These are phyloP conservation scores for Ceratocystis colombiana DNA, from an alignment of 2,329 filamentous ascomycete species.

Conservation along the genomic window DNA sequence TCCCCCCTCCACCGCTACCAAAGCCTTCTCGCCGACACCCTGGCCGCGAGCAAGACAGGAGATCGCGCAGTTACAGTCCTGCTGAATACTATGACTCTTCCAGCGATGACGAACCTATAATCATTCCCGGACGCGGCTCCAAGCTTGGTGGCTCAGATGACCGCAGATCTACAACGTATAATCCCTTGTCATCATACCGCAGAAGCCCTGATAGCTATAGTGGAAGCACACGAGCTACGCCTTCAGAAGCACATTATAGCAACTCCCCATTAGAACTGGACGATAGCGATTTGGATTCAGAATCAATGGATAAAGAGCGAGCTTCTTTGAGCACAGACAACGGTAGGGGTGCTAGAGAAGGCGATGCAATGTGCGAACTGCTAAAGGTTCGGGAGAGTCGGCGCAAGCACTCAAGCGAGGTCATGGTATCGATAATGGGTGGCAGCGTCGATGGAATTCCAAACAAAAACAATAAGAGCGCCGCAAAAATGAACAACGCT, in stretches of 20 bases:
- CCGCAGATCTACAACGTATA: constrained; percentile 27
- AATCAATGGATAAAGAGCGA: constrained; percentile 38
- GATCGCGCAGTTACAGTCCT: constrained; percentile 24
- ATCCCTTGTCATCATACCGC: neutral
- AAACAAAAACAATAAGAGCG: constrained; percentile 27
- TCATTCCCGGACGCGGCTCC: constrained; percentile 51
- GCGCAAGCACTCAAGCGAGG: constrained; percentile 34
- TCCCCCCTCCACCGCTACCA: constrained; percentile 4
- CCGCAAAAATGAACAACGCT: neutral
- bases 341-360: constrained; percentile 32
- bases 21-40: constrained; percentile 16
- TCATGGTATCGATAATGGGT: constrained; percentile 16
- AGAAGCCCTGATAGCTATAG: constrained; percentile 29
- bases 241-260: constrained; percentile 33
- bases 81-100: constrained; percentile 46
- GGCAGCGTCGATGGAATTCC: constrained; percentile 28
- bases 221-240: constrained; percentile 35
- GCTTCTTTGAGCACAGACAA: neutral
- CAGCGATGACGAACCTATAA: constrained; percentile 54
- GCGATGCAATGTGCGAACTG: constrained; percentile 52
- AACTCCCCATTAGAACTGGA: constrained; percentile 31
- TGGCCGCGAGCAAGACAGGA: constrained; percentile 22
- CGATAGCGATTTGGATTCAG: constrained; percentile 52
- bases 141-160: constrained; percentile 48
- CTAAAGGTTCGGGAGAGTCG: constrained; percentile 48